phyloP scores from a whole-genome alignment of 1,139 yeast genomes.

The Scheffersomyces illinoinensis region DNA sequence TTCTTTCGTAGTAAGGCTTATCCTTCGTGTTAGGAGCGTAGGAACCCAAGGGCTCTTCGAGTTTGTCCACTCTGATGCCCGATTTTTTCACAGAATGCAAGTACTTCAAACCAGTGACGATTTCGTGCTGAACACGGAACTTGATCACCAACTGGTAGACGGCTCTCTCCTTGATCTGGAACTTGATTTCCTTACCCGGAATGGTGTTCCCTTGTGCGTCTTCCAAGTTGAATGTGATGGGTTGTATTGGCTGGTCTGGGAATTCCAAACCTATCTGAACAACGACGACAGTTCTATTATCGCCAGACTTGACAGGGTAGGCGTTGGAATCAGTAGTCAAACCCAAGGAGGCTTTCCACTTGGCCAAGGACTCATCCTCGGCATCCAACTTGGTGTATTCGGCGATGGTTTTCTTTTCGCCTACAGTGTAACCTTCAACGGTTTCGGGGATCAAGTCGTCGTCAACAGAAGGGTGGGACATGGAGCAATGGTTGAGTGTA shows the following conservation, averaged over 20 bases:
- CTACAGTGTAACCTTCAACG: constrained; percentile 70
- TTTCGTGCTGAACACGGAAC: constrained; percentile 87
- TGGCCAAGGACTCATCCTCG: constrained; percentile 85
- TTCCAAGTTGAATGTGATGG: constrained; percentile 68
- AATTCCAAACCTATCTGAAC: constrained; percentile 73
- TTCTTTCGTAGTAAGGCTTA: constrained; percentile 78
- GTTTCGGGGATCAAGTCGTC: constrained; percentile 68
- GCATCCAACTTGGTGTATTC: constrained; percentile 86
- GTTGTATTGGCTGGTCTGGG: constrained; percentile 59
- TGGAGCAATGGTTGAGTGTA: constrained; percentile 3
- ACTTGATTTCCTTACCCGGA: constrained; percentile 54
- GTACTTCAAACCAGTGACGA: constrained; percentile 87
- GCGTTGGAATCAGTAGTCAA: constrained; percentile 54
- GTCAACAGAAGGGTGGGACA: constrained; percentile 25
- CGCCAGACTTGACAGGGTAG: constrained; percentile 69
- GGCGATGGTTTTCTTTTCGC: constrained; percentile 81
- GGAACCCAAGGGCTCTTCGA: constrained; percentile 87
- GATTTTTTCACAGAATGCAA: constrained; percentile 83
- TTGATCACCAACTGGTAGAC: constrained; percentile 71
- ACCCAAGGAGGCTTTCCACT: constrained; percentile 93
- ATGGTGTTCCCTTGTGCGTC: constrained; percentile 49
- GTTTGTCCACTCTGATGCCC: constrained; percentile 83
- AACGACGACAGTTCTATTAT: constrained; percentile 75
- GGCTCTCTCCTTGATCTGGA: constrained; percentile 77
- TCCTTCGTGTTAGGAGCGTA: constrained; percentile 87